Evolutionary conservation across 2,329 filamentous ascomycete genomes (phyloP).

Genomic region (Sporothrix globosa): DNA sequence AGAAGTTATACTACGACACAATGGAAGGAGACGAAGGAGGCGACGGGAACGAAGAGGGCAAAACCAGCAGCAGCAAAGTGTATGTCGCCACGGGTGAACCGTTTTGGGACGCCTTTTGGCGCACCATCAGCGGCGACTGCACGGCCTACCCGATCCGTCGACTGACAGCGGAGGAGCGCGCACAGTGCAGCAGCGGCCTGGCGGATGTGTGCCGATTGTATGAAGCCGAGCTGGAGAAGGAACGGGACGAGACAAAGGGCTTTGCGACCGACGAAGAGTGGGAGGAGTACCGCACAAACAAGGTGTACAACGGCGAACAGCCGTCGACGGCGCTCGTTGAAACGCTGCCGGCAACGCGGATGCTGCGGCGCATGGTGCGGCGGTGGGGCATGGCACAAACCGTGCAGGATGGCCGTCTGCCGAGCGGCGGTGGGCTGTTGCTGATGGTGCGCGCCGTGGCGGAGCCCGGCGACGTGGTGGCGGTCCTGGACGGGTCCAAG

Average conservation of each 20-base stretch:
- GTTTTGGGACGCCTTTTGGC: conserved; percentile 29
- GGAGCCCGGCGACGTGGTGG: conserved; percentile 30
- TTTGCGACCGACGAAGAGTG: conserved; percentile 17
- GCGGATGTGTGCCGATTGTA: background rate
- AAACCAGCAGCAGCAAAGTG: too few species aligned
- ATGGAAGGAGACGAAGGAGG: background rate
- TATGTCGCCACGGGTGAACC: conserved; percentile 27
- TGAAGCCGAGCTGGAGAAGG: conserved; percentile 3
- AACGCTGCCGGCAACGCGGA: background rate
- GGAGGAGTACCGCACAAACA: background rate
- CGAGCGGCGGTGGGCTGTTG: conserved; percentile 14
- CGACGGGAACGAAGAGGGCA: too few species aligned
- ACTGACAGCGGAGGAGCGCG: background rate
- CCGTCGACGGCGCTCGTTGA: background rate
- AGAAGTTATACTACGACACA: background rate
- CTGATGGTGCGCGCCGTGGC: conserved; percentile 28
- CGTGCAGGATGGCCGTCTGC: background rate
- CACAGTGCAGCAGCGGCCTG: background rate
- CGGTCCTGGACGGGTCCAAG: conserved; percentile 30
- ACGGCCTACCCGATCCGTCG: conserved; percentile 27
- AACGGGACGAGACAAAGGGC: background rate
- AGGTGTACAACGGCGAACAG: background rate
- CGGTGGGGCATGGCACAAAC: conserved; percentile 28
- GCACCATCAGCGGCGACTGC: conserved; percentile 32
- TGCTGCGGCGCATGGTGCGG: conserved; percentile 25